Percentiles rank a stretch among this genome's conserved stretches.
These are phyloP conservation scores for Sutorius eximius DNA, from an alignment of 1,284 basidiomycete genomes.

Conservation along the genomic window DNA sequence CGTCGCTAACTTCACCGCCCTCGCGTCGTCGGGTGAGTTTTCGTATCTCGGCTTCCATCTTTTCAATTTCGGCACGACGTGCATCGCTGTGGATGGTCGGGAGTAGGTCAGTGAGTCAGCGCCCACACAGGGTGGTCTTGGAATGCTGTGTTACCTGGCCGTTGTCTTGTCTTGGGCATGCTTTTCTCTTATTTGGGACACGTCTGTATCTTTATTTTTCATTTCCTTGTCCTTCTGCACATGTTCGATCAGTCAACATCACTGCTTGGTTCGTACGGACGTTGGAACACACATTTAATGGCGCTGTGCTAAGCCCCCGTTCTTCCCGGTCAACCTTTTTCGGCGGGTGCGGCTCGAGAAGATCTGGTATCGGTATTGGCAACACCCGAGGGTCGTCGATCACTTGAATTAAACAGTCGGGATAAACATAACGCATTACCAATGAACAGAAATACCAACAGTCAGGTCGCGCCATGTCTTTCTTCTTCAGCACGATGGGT, in stretches of 20 bases:
- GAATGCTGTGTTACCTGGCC: conserved; percentile 41
- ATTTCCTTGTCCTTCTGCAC: conserved; percentile 36
- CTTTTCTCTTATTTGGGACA: conserved; percentile 71
- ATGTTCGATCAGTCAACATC: neutral
- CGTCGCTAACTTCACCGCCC: conserved; percentile 56
- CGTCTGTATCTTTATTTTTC: conserved; percentile 49
- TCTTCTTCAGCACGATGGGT: conserved; percentile 60
- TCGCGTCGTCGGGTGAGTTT: conserved; percentile 60
- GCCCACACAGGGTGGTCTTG: neutral
- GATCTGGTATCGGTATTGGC: conserved; percentile 26
- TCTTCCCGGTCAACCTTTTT: conserved; percentile 17
- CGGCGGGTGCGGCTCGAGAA: conserved; percentile 13
- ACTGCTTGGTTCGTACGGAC: neutral
- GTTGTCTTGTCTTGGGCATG: conserved; percentile 68
- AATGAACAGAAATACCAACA: conserved; percentile 47
- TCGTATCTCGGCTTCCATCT: conserved; percentile 86
- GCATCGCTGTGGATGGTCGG: conserved; percentile 48
- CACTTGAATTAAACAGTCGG: conserved; percentile 41
- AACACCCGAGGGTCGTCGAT: conserved; percentile 44
- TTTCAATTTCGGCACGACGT: conserved; percentile 78
- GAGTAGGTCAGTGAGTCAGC: conserved; percentile 4
- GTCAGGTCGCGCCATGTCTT: conserved; percentile 78
- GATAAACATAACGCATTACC: neutral
- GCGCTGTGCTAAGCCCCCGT: neutral
- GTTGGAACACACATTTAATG: conserved; percentile 20